Percentiles rank a stretch among this genome's conserved stretches.
Evolutionary conservation across 140 eudicot species (phyloP).

Genomic region (Flaveria floridana): DNA sequence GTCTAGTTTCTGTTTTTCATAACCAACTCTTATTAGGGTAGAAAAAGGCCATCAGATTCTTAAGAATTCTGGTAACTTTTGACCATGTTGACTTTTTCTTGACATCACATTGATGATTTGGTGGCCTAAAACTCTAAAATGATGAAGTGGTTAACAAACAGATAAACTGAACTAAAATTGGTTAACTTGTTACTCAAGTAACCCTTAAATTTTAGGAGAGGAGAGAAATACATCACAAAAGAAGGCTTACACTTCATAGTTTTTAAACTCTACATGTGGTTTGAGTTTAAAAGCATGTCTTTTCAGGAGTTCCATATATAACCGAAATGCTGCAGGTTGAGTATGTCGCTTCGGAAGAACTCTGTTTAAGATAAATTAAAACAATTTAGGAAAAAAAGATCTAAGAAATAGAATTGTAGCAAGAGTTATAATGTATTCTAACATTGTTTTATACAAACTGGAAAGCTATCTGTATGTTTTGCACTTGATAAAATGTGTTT

Average conservation of each 20-base stretch:
- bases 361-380: constrained; percentile 41
- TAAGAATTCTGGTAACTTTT: not conserved
- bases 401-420: not conserved
- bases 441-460: not conserved
- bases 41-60: not conserved
- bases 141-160: not conserved
- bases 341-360: constrained; percentile 67
- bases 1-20: not conserved
- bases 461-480: not conserved
- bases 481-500: constrained; percentile 15
- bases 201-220: not conserved
- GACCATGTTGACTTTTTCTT: not conserved
- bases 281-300: constrained; percentile 61
- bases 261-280: constrained; percentile 46
- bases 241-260: constrained; percentile 61
- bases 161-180: not conserved
- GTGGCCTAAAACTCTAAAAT: constrained; percentile 4
- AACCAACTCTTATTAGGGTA: not conserved
- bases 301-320: constrained; percentile 87
- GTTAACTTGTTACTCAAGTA: constrained; percentile 12
- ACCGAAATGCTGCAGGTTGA: constrained; percentile 80
- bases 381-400: constrained; percentile 1
- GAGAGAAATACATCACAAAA: not conserved
- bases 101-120: not conserved
- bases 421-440: constrained; percentile 6